Evolutionary conservation across 352 stramenopile genomes (phyloP), one percentile per base, ranked within the genome.

Genomic region (Halophytophthora batemanensis): DNA sequence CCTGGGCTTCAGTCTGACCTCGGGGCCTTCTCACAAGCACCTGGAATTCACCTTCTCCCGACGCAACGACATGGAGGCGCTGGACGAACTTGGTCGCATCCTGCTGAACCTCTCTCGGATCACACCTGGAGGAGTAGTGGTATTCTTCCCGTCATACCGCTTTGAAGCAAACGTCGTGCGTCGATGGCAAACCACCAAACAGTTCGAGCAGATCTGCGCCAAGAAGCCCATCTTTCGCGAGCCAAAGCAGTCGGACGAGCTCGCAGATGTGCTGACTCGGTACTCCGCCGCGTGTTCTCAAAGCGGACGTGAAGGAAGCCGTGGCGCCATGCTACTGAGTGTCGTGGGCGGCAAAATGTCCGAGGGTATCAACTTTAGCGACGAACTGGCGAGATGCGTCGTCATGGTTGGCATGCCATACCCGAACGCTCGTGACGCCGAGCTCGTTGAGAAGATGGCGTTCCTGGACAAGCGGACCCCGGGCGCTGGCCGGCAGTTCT

Each of bases 281-380:
- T 99, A 97, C 63, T 95, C 92, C 15, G 61, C 67, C 12, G 71
- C 75, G 5, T 91, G 84, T 48, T 67, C 49, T 22, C 37, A 43
- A 28, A 40, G 36, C 25, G 53, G 50, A 29, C 3, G 59, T 29
- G 77, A 72, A 1, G 42, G 58, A 28, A 39, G 34, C 19, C 33
- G 56, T 38, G 89, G 87, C 7, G 93, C 87, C 0, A 62, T 98
- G 38, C 63, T 99, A 2, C 82, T 99, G 15, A 98, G 91, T 54
- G 97, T 99, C 0, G 95, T 99, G 22, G 97, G 97, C 12, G 97
- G 96, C 0, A 99, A 99, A 73, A 98, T 99, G 80, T 98, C 91
- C 2, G 97, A 99, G 82, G 97, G 97, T 22, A 99, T 99, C 72
- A 99, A 99, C 62, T 99, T 99, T 68, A 97, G 84, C 53, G 93